Percentiles rank a stretch among this genome's conserved stretches.
Conservation (phyloP, 306 rosid genomes). For the Casuarina cunninghamiana region DNA sequence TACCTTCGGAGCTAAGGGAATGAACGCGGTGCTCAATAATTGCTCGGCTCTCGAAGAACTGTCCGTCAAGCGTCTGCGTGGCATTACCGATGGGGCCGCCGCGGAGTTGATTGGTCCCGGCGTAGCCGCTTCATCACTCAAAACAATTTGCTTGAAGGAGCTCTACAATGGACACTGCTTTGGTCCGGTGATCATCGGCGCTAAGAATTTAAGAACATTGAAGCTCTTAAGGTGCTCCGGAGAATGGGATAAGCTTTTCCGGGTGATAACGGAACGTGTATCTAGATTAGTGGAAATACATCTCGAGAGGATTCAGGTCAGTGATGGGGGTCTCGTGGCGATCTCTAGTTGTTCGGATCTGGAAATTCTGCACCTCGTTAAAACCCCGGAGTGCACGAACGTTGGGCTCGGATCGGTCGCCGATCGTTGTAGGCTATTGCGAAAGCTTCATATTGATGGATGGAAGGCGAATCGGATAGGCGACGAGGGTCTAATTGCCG, state of each 20-base stretch:
- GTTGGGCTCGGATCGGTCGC: conserved; percentile 66
- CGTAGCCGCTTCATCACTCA: conserved; percentile 56
- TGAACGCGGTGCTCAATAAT: conserved; percentile 86
- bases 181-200: conserved; percentile 76
- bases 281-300: conserved; percentile 71
- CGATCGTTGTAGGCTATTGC: conserved; percentile 70
- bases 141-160: conserved; percentile 77
- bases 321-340: conserved; percentile 71
- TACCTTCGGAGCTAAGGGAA: conserved; percentile 80
- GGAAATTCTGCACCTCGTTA: conserved; percentile 91
- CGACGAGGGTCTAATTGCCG: conserved; percentile 75
- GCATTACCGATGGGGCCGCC: conserved; percentile 56
- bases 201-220: conserved; percentile 74
- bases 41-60: conserved; percentile 75
- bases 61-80: conserved; percentile 91
- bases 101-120: conserved; percentile 87
- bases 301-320: conserved; percentile 87
- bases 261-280: conserved; percentile 39
- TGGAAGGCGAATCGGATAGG: conserved; percentile 93
- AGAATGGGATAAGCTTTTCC: conserved; percentile 89
- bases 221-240: conserved; percentile 91
- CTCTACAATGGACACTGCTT: conserved; percentile 90
- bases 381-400: conserved; percentile 90
- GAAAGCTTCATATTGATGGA: conserved; percentile 97
- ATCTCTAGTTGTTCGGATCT: conserved; percentile 66